These are phyloP conservation scores for Kwoniella shivajii DNA, from an alignment of 1,284 basidiomycete species.

Conservation along the genomic window DNA sequence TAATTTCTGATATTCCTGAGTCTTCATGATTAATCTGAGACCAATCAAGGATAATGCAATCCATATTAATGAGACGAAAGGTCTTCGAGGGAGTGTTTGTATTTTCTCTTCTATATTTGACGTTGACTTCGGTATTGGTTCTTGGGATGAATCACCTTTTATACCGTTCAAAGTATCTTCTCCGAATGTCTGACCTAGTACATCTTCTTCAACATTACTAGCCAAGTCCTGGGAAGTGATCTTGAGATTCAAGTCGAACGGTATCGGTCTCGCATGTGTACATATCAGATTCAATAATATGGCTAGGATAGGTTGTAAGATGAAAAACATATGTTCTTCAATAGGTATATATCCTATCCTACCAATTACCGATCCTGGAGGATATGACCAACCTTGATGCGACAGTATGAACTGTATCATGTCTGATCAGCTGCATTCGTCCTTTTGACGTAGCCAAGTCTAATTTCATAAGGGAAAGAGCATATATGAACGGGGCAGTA, in stretches of 20 bases:
- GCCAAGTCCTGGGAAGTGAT: background rate
- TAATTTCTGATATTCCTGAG: constrained; percentile 6
- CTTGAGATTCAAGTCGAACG: constrained; percentile 24
- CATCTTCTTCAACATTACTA: too few species aligned
- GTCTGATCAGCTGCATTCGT: background rate
- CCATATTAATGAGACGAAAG: constrained; percentile 27
- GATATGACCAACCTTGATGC: constrained; percentile 38
- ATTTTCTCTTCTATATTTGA: constrained; percentile 5
- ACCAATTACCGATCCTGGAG: constrained; percentile 33
- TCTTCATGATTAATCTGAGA: constrained; percentile 24
- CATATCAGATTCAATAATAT: constrained; percentile 35
- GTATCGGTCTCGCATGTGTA: constrained; percentile 28
- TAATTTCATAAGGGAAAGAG: background rate
- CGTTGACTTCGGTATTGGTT: background rate
- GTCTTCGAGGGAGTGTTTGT: constrained; percentile 38
- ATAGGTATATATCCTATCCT: constrained; percentile 39
- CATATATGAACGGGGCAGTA: background rate
- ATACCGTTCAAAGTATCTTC: too few species aligned
- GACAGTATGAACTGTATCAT: constrained; percentile 29
- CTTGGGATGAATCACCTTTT: background rate
- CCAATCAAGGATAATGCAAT: constrained; percentile 18
- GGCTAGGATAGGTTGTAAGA: constrained; percentile 43
- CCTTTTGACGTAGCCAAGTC: background rate
- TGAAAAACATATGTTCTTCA: constrained; percentile 50
- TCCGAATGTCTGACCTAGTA: too few species aligned